Percentiles rank a stretch among this genome's conserved stretches.
These are phyloP conservation scores for Phaseolus coccineus DNA, from an alignment of 331 rosid genomes.

Conservation along the genomic window DNA sequence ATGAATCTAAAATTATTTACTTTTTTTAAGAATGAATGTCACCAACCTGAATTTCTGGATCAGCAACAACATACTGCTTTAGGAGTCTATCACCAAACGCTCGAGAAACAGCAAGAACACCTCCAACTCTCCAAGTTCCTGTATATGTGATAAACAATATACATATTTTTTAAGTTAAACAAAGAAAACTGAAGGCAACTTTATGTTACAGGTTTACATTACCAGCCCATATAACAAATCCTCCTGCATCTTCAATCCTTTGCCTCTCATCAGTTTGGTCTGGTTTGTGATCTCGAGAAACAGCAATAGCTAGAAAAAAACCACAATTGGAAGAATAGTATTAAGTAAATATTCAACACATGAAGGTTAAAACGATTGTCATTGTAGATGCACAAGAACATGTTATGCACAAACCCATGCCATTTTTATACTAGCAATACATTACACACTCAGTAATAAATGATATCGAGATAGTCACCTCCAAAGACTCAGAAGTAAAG, in stretches of 20 bases:
- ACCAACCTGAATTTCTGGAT: slow-evolving; percentile 93
- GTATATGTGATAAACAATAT: slow-evolving; percentile 27
- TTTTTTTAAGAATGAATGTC: slow-evolving; percentile 15
- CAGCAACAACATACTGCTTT: slow-evolving; percentile 98
- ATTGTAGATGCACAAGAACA: slow-evolving; percentile 51
- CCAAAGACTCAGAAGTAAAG: background rate
- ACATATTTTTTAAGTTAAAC: slow-evolving; percentile 5
- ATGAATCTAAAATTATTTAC: background rate
- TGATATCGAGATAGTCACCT: slow-evolving; percentile 6
- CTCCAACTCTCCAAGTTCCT: slow-evolving; percentile 99
- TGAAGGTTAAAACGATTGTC: slow-evolving; percentile 27
- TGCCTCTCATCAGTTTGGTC: slow-evolving; percentile 97
- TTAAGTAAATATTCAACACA: slow-evolving; percentile 25
- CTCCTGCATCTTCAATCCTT: slow-evolving; percentile 95
- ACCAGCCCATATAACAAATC: slow-evolving; percentile 99
- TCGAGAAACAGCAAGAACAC: slow-evolving; percentile 98
- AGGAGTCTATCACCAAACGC: slow-evolving; percentile 97
- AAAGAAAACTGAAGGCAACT: slow-evolving; percentile 9
- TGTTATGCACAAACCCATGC: slow-evolving; percentile 35
- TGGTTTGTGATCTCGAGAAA: slow-evolving; percentile 97
- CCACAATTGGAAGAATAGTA: slow-evolving; percentile 33
- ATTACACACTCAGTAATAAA: background rate
- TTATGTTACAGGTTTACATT: slow-evolving; percentile 25
- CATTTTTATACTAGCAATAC: background rate
- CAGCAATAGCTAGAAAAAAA: slow-evolving; percentile 83